Percentiles rank a stretch among this genome's conserved stretches.
These are phyloP conservation scores for Pecoramyces ruminantium DNA, from an alignment of 192 early-diverging fungal species.

Conservation along the genomic window DNA sequence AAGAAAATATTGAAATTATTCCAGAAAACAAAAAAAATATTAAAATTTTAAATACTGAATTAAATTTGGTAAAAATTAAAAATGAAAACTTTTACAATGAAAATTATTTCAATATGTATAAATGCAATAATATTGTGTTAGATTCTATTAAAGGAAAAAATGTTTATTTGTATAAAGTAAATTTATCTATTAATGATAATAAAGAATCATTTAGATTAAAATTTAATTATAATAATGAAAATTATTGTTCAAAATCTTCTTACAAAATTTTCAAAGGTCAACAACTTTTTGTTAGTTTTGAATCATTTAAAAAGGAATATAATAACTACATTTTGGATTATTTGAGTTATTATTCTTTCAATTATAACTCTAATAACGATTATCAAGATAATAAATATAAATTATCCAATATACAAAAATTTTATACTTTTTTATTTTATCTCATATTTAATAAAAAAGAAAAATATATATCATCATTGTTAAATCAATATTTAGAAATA, in stretches of 20 bases:
- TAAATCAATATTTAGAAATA: neutral
- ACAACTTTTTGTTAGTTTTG: too few species aligned
- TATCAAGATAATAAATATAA: neutral
- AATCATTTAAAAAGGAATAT: too few species aligned
- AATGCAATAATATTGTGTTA: too few species aligned
- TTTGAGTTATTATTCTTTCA: too few species aligned
- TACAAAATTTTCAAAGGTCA: neutral
- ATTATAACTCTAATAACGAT: neutral
- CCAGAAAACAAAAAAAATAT: too few species aligned
- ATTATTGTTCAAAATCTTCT: neutral
- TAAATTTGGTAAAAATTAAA: too few species aligned
- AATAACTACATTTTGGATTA: too few species aligned
- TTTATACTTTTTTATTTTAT: neutral
- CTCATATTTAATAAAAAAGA: neutral
- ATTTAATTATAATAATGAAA: neutral
- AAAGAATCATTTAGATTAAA: neutral
- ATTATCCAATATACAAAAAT: neutral
- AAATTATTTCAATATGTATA: too few species aligned
- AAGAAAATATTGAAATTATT: too few species aligned
- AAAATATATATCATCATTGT: neutral
- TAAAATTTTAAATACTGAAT: too few species aligned
- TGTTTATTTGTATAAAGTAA: neutral
- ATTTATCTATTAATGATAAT: neutral
- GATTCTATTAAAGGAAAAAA: neutral
- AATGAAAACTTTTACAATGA: too few species aligned